phyloP scores from a whole-genome alignment of 257 asterid genomes.

The Fraxinus cuspidata region DNA sequence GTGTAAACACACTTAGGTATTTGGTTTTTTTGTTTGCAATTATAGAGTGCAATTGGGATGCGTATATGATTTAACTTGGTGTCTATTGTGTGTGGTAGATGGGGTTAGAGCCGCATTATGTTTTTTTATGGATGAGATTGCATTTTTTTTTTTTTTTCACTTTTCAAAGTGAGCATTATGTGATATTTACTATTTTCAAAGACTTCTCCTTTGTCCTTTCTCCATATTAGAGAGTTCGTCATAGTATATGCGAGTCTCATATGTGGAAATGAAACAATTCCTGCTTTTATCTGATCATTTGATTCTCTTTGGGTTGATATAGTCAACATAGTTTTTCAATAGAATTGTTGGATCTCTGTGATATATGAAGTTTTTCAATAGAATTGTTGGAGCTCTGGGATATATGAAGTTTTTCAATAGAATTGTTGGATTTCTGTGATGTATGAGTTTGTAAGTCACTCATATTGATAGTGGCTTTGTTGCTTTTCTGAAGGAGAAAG shows the following conservation, averaged over 20 bases:
- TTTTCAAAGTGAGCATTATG: background rate
- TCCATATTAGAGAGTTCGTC: background rate
- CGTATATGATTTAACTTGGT: background rate
- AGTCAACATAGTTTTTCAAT: background rate
- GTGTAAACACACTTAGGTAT: background rate
- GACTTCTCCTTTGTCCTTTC: background rate
- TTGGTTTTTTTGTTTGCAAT: background rate
- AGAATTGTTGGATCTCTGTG: background rate
- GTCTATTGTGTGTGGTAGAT: background rate
- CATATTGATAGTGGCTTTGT: background rate
- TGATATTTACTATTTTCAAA: background rate
- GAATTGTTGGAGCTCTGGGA: background rate
- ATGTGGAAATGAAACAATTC: background rate
- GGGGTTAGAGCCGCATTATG: background rate
- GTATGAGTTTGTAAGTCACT: background rate
- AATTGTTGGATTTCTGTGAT: background rate
- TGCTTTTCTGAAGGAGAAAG: background rate
- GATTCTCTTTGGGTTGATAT: background rate
- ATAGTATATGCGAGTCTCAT: background rate
- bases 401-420: background rate
- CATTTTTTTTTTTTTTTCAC: background rate
- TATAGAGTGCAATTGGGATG: background rate
- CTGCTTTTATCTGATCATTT: constrained; percentile 3
- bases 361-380: background rate
- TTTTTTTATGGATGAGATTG: background rate